These are phyloP conservation scores for Microstroma glucosiphilum DNA, from an alignment of 1,284 basidiomycete genomes.

Conservation along the genomic window DNA sequence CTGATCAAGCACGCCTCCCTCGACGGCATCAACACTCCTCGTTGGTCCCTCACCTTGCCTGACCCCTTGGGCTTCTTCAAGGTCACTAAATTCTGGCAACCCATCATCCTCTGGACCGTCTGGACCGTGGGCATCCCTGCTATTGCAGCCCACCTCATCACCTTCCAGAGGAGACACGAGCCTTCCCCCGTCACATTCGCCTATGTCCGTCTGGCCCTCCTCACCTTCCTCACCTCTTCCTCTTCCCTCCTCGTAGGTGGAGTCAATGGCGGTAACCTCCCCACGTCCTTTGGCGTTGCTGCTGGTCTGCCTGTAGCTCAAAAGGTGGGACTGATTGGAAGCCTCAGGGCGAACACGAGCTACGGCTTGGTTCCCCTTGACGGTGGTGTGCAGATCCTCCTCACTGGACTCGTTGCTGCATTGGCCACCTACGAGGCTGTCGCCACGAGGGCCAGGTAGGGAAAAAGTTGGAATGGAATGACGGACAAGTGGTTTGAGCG, in stretches of 20 bases:
- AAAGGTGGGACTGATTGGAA: neutral
- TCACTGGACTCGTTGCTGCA: neutral
- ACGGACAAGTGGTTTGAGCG: no score
- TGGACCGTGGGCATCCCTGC: constrained; percentile 34
- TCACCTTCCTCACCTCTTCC: constrained; percentile 4
- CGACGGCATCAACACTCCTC: constrained; percentile 27
- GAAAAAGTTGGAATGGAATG: no score
- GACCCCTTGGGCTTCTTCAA: constrained; percentile 23
- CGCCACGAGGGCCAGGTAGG: neutral
- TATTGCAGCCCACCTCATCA: constrained; percentile 33
- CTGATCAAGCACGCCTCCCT: constrained; percentile 11
- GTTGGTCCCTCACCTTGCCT: constrained; percentile 33
- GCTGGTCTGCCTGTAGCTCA: neutral
- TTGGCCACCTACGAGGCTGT: neutral
- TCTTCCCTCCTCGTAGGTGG: neutral
- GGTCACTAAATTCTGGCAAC: constrained; percentile 15
- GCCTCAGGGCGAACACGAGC: neutral
- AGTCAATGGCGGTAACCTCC: neutral
- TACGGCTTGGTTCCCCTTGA: constrained; percentile 1
- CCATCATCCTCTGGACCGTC: constrained; percentile 31
- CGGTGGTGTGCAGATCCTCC: neutral
- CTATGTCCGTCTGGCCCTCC: constrained; percentile 6
- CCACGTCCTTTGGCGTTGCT: neutral
- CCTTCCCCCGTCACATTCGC: constrained; percentile 35
- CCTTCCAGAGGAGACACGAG: constrained; percentile 30